Base-by-base conservation (phyloP, 805 yeast genomes). In the Saccharomycopsis sp. region DNA sequence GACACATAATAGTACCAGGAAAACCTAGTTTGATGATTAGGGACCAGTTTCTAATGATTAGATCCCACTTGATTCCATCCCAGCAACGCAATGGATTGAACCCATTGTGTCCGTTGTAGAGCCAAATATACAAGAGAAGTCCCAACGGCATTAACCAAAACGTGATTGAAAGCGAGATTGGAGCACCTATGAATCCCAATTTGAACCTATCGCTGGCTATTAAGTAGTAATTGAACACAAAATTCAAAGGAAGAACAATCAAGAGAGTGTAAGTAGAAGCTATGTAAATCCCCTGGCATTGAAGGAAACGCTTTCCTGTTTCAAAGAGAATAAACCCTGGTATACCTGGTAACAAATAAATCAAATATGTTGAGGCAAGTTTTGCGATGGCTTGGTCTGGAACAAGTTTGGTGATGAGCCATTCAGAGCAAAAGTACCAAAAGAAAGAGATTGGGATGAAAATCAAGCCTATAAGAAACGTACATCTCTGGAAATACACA, bases 241-340 rank as follows among this genome's bases (percentile, higher is more conserved):
- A 87, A 67, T 87, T 87, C 61, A 87, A 70, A 7, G 94, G 93
- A 2, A 92, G 92, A 71, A 90, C 86, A 29, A 87, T 65, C 47
- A 81, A 71, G 47, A 87, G 72, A 24, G 86, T 86, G 63, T 85
- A 84, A 0, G 92, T 87, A 9, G 91, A 84, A 5, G 93, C 93
- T 69, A 87, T 89, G 70, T 87, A 87, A 5, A 86, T 79, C 23
- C 89, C 89, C 72, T 87, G 93, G 53, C 89, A 79, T 69, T 87
- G 93, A 12, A 29, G 38, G 12, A 29, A 29, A 5, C 38, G 38
- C 12, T 29, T 29, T 5, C 38, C 38, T 29, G 85, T 83, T 71
- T 87, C 93, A 65, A 80, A 82, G 3, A 82, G 65, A 29, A 86
- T 83, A 68, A 81, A 87, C 0, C 89, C 93, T 0, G 94, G 94